Evolutionary conservation across 306 rosid genomes (phyloP).

Genomic region (Crataegus laevigata): DNA sequence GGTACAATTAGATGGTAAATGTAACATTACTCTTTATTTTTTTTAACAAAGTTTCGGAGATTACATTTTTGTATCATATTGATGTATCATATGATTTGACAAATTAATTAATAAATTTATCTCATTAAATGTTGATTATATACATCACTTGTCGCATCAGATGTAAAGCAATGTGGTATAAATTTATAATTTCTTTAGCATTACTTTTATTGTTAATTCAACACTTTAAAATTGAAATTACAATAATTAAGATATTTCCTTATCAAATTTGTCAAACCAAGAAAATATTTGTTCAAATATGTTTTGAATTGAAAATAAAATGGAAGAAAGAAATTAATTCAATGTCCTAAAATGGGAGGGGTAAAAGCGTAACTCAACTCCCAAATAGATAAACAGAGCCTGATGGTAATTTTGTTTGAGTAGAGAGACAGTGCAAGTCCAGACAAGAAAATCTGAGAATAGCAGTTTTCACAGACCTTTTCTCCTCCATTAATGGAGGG

Average conservation of each 20-base stretch:
- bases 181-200: no score
- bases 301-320: no score
- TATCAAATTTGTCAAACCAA: not conserved
- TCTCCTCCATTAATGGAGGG: conserved; percentile 67
- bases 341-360: not conserved
- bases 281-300: not conserved
- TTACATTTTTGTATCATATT: no score
- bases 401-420: not conserved
- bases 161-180: no score
- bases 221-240: not conserved
- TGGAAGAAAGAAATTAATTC: not conserved
- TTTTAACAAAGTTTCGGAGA: no score
- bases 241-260: not conserved
- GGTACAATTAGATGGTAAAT: no score
- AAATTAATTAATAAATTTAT: no score
- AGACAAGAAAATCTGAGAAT: conserved; percentile 32
- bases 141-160: no score
- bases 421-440: conserved; percentile 29
- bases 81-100: no score
- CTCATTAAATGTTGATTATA: no score
- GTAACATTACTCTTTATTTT: no score
- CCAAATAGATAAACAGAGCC: not conserved
- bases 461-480: conserved; percentile 29
- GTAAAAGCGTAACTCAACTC: not conserved
- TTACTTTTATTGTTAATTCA: no score